phyloP scores from a whole-genome alignment of 148 eudicot species.

The Rhododendron kiyosumense region DNA sequence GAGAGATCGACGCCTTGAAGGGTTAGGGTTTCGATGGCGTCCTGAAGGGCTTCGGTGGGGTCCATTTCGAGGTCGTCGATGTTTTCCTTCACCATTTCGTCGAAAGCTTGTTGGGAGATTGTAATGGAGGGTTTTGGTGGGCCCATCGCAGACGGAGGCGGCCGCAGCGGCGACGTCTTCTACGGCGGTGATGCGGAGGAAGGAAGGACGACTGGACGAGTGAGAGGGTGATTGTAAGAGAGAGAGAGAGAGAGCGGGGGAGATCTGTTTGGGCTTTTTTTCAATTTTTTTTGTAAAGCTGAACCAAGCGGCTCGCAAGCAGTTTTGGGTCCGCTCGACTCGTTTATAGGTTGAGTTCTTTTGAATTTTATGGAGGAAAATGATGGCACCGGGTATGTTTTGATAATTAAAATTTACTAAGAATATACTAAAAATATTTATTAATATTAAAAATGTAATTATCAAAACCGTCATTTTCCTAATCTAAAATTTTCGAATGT shows the following conservation, averaged over 20 bases:
- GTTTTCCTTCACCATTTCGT: conserved; percentile 78
- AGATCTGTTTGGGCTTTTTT: too few species aligned
- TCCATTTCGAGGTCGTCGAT: conserved; percentile 84
- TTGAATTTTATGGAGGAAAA: too few species aligned
- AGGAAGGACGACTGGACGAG: not conserved
- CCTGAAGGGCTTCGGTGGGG: conserved; percentile 72
- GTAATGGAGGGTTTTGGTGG: conserved; percentile 34
- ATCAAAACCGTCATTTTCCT: too few species aligned
- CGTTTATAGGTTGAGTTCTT: too few species aligned
- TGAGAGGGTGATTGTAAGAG: not conserved
- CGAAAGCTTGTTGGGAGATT: conserved; percentile 85
- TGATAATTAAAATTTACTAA: too few species aligned
- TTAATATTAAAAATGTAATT: too few species aligned
- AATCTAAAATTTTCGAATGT: too few species aligned
- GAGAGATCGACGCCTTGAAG: conserved; percentile 98
- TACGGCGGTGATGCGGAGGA: not conserved
- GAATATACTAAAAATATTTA: too few species aligned
- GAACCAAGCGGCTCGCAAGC: too few species aligned
- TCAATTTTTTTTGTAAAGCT: too few species aligned
- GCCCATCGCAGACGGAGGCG: conserved; percentile 22
- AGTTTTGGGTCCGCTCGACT: too few species aligned
- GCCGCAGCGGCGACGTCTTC: not conserved
- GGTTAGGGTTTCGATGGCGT: conserved; percentile 80
- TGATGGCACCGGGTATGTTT: too few species aligned
- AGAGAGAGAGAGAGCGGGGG: not conserved